Base-by-base conservation (phyloP, 2,329 filamentous ascomycete genomes). In the Alternaria arborescens region DNA sequence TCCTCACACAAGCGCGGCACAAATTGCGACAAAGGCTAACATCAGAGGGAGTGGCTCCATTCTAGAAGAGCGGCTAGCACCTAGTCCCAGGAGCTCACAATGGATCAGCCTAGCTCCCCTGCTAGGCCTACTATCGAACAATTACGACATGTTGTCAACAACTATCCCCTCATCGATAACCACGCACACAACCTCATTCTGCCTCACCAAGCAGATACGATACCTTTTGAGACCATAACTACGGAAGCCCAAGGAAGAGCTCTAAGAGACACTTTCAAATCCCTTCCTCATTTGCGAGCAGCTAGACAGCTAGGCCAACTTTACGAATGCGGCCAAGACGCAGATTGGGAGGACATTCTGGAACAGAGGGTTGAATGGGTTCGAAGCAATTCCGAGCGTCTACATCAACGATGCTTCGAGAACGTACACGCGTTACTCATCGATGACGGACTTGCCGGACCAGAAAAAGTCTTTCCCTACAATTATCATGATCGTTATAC, bases 341-440 rank as follows among this genome's bases (percentile, higher is more conserved):
- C 84, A n/a, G 86, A 85, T 6, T 93, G 91, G 84, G 76, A 82
- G 4, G 83, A 84, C 5, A 81, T 89, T 30, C 78, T 85, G 52
- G 76, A 79, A 36, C 83, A 84, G 55, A 80, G 85, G 52, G 70
- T 79, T 28, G 79, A 82, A 62, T 81, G 81, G 71, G 75, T 87
- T 8, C 73, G 81, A 26, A 77, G 79, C 20, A 66, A 82, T 77
- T 40, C 83, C 69, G 81, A 87, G 5, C 83, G 78, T 3, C 88
- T 93, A 82, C 82, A 87, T 11, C 82, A 80, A 44, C 83, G 82
- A 63, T 95, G 91, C 68, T 83, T 96, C 5, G 78, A 86, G 12
- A 91, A 91, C 1, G 91, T 92, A 28, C 88, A 94, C 74, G 87
- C 86, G 1, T 82, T 94, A 11, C 82, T 96, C 1, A 84, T 96